A percentile compares a stretch with the other conserved stretches of the same genome.
Conservation (phyloP, 805 yeast species). For the Kluyveromyces wickerhamii region DNA sequence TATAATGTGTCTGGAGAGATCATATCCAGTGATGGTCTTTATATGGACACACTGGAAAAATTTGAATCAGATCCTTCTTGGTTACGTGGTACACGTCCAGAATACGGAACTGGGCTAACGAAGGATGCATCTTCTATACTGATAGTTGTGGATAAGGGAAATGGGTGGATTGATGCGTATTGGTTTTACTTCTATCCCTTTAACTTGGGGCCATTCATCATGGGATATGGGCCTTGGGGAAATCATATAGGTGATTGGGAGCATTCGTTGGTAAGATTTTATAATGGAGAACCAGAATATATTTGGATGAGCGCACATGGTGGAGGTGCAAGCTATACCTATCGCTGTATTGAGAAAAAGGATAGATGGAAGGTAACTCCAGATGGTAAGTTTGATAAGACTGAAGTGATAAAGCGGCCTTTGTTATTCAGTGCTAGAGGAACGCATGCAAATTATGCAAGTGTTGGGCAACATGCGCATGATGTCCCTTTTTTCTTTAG, state of each 20-base stretch:
- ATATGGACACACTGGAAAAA: conserved; percentile 59
- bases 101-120: conserved; percentile 60
- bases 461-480: conserved; percentile 94
- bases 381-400: conserved; percentile 64
- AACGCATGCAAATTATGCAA: conserved; percentile 93
- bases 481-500: conserved; percentile 76
- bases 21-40: conserved; percentile 35
- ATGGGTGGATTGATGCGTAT: conserved; percentile 90
- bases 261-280: conserved; percentile 79
- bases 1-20: conserved; percentile 9
- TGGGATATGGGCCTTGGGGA: conserved; percentile 97
- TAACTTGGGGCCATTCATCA: conserved; percentile 91
- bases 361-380: conserved; percentile 75
- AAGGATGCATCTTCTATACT: conserved; percentile 71
- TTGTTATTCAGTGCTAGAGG: conserved; percentile 87
- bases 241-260: conserved; percentile 99
- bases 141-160: conserved; percentile 84
- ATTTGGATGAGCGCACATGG: conserved; percentile 99
- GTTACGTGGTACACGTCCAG: conserved; percentile 79
- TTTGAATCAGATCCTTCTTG: conserved; percentile 70
- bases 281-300: conserved; percentile 68
- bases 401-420: conserved; percentile 56
- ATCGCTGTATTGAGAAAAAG: conserved; percentile 55
- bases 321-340: conserved; percentile 86
- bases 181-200: conserved; percentile 96